Evolutionary conservation across 768 basidiomycete genomes (phyloP).

Genomic region (Leccinum disarticulatum): DNA sequence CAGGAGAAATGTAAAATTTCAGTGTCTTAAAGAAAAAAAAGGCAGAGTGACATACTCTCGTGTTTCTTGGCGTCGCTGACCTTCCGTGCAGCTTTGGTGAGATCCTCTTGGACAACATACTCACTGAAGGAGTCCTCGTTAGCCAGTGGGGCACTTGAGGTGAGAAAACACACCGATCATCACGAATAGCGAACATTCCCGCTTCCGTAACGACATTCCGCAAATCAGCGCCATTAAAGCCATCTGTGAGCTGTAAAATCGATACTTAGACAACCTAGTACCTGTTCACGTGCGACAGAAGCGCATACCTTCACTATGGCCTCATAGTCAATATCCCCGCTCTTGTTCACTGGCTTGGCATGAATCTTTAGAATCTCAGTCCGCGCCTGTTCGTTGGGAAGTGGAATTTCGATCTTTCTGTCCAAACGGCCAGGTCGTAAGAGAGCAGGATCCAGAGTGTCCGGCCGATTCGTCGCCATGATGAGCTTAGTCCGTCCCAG

Average conservation of each 20-base stretch:
- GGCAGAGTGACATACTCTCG: constrained; percentile 65
- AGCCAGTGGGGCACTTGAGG: not conserved
- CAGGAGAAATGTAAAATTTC: not conserved
- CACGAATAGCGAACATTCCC: constrained; percentile 98
- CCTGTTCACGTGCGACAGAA: not conserved
- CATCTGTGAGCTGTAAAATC: constrained; percentile 67
- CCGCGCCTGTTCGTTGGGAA: constrained; percentile 96
- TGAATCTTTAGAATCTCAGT: constrained; percentile 98
- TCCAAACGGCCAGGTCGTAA: constrained; percentile 95
- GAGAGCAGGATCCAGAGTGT: constrained; percentile 95
- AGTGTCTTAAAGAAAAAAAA: not conserved
- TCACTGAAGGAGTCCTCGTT: constrained; percentile 48
- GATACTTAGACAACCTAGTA: not conserved
- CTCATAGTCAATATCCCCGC: constrained; percentile 95
- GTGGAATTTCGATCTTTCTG: constrained; percentile 95
- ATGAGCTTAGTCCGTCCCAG: constrained; percentile 94
- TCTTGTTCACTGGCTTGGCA: constrained; percentile 90
- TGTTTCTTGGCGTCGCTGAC: constrained; percentile 97
- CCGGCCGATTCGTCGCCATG: constrained; percentile 99
- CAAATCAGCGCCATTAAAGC: constrained; percentile 95
- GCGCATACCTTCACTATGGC: constrained; percentile 86
- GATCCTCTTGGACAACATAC: constrained; percentile 90
- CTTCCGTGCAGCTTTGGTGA: constrained; percentile 95
- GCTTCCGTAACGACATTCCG: constrained; percentile 94
- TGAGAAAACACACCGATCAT: constrained; percentile 67